Conservation (phyloP, 1,139 yeast species). For the Hanseniaspora uvarum region DNA sequence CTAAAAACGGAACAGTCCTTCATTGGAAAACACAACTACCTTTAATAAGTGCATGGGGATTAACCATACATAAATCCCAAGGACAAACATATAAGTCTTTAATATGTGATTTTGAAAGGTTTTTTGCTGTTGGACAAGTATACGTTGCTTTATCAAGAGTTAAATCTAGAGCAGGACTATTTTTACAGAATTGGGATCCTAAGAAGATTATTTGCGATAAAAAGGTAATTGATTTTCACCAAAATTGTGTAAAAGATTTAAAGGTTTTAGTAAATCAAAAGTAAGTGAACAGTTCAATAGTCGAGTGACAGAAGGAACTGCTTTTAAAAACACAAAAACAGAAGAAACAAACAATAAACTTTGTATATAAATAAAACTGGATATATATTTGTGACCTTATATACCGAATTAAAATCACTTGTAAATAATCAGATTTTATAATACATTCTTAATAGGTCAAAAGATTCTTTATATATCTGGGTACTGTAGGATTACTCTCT, state of each 20-base stretch:
- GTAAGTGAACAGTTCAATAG: neutral
- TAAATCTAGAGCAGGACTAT: slow-evolving; percentile 65
- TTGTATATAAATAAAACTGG: neutral
- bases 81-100: slow-evolving; percentile 82
- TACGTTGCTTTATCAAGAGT: slow-evolving; percentile 90
- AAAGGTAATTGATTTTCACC: slow-evolving; percentile 54
- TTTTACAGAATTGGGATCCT: slow-evolving; percentile 58
- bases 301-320: too few relatives aligned
- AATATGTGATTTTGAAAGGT: slow-evolving; percentile 66
- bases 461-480: neutral
- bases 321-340: neutral
- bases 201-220: slow-evolving; percentile 50
- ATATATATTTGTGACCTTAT: neutral
- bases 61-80: slow-evolving; percentile 90
- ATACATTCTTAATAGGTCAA: neutral
- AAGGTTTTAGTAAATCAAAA: neutral
- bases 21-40: slow-evolving; percentile 67
- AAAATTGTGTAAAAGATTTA: slow-evolving; percentile 18
- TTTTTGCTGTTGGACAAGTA: slow-evolving; percentile 90
- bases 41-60: slow-evolving; percentile 83
- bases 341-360: neutral
- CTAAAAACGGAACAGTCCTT: slow-evolving; percentile 41
- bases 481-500: neutral
- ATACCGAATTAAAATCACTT: neutral
- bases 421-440: neutral